Percentiles rank a stretch among this genome's conserved stretches.
Conservation (phyloP, 2,329 filamentous ascomycete genomes). For the Cadophora sp. region DNA sequence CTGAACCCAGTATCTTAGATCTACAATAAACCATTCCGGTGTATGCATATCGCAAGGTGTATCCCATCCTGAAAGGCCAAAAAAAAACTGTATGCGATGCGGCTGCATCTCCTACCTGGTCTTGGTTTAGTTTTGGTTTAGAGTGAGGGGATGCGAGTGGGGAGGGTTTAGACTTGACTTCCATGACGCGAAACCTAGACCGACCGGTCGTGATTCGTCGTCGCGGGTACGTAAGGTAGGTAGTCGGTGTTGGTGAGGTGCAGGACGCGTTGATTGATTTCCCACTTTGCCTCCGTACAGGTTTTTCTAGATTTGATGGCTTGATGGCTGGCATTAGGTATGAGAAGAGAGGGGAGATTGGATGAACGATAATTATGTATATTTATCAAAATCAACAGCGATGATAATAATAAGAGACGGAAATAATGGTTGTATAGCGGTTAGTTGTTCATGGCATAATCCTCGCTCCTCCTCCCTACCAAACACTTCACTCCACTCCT, state of each 20-base stretch:
- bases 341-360: neutral
- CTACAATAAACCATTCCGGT: neutral
- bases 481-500: neutral
- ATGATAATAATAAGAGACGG: no score
- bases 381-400: no score
- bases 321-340: no score
- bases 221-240: no score
- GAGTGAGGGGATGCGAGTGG: no score
- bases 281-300: no score
- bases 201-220: constrained; percentile 6
- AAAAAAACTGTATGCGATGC: no score
- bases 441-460: neutral
- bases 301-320: no score
- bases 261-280: constrained; percentile 10
- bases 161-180: no score
- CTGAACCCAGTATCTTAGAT: neutral
- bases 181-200: neutral
- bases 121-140: no score
- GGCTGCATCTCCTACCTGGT: no score
- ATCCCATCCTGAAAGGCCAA: neutral
- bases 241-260: no score
- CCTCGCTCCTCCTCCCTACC: neutral
- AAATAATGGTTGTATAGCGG: neutral
- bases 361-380: neutral
- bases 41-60: neutral